A percentile compares a stretch with the other conserved stretches of the same genome.
These are phyloP conservation scores for Leptographium lundbergii DNA, from an alignment of 2,329 filamentous ascomycete genomes.

Conservation along the genomic window DNA sequence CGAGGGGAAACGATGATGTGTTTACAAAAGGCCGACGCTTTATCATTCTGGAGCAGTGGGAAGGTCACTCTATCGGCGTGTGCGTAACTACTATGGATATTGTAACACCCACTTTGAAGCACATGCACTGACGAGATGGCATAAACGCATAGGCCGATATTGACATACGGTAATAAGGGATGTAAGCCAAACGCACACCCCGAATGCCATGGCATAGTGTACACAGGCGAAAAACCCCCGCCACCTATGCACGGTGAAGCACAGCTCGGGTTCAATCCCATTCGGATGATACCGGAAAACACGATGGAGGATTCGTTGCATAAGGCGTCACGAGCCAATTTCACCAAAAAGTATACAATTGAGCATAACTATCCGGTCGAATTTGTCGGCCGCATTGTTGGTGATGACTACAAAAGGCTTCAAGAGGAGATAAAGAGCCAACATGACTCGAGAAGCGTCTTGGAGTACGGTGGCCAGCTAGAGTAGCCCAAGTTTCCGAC, in stretches of 20 bases:
- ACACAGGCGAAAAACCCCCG: constrained; percentile 23
- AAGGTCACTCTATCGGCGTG: constrained; percentile 43
- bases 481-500: too few species aligned
- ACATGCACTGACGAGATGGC: background rate
- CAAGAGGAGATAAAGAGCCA: constrained; percentile 19
- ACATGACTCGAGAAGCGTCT: too few species aligned
- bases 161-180: constrained; percentile 39
- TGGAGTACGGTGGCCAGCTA: too few species aligned
- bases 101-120: too few species aligned
- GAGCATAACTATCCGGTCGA: constrained; percentile 46
- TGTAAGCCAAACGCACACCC: constrained; percentile 43
- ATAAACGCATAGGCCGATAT: constrained; percentile 31
- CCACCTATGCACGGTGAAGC: constrained; percentile 28
- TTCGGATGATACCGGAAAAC: constrained; percentile 29
- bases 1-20: background rate
- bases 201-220: constrained; percentile 40
- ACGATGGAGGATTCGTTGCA: constrained; percentile 35
- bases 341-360: constrained; percentile 41
- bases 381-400: constrained; percentile 37
- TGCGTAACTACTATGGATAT: constrained; percentile 20
- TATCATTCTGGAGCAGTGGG: constrained; percentile 34
- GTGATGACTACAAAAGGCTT: constrained; percentile 21
- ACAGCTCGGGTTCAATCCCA: constrained; percentile 32
- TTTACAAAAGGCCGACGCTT: constrained; percentile 26
- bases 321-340: constrained; percentile 42